Conservation (phyloP, 352 stramenopile genomes). For the Pythium graminicola region DNA sequence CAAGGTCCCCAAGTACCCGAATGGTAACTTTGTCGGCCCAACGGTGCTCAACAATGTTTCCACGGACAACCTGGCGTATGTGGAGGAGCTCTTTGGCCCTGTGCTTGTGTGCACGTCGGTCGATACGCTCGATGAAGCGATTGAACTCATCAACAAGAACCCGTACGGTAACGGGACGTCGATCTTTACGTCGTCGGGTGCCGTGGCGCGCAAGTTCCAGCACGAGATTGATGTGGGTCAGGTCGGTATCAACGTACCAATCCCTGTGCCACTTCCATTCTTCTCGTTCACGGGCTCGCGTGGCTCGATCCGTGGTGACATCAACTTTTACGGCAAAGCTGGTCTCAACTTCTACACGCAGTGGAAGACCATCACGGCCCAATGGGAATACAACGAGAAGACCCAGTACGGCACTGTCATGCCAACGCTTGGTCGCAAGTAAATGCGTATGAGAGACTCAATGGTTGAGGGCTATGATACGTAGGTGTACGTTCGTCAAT, state of each 20-base stretch:
- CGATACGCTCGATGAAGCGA: constrained; percentile 88
- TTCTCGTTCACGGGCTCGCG: constrained; percentile 97
- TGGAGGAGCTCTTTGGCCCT: constrained; percentile 96
- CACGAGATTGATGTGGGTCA: constrained; percentile 88
- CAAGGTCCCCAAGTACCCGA: constrained; percentile 47
- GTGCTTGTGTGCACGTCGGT: constrained; percentile 91
- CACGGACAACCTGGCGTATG: constrained; percentile 81
- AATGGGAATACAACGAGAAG: constrained; percentile 91
- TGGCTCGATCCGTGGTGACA: constrained; percentile 91
- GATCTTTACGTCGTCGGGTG: constrained; percentile 95
- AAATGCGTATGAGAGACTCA: constrained; percentile 8
- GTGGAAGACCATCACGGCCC: constrained; percentile 96
- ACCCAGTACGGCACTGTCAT: constrained; percentile 90
- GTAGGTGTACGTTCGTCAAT: not conserved
- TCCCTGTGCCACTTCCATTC: constrained; percentile 91
- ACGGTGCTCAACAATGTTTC: constrained; percentile 93
- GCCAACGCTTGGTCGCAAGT: constrained; percentile 83
- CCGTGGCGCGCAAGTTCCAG: constrained; percentile 92
- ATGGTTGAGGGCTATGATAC: no score
- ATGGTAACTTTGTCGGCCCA: constrained; percentile 90
- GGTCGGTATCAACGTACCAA: constrained; percentile 96
- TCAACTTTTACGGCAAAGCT: constrained; percentile 97
- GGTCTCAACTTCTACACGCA: constrained; percentile 98
- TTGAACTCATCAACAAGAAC: constrained; percentile 95
- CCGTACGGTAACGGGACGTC: constrained; percentile 96